Base-by-base conservation (phyloP, 352 stramenopile genomes). In the Phytopythium cucurbitacearum region DNA sequence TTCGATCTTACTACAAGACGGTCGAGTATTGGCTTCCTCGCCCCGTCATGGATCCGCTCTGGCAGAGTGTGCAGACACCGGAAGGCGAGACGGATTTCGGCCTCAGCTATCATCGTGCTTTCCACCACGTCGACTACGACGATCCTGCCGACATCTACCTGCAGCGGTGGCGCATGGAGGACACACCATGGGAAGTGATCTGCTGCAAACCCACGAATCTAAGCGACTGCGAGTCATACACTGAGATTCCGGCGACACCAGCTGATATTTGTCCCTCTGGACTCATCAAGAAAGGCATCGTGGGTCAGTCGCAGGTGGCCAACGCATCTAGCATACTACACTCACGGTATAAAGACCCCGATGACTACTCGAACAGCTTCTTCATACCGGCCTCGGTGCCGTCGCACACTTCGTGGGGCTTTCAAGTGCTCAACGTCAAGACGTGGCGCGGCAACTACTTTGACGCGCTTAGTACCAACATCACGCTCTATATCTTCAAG, bases 101-200 rank as follows among this genome's bases (percentile, higher is more conserved):
- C 1, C 68, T 98, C n/a, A 98, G 80, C 60, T 99, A 97, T 62
- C 96, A 99, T 53, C 80, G 96, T 13, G 90, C 94, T n/a, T 94
- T 97, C 35, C 98, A 98, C 52, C 72, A 96, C 49, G 51, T 71
- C 37, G 92, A 84, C 16, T 99, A 99, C 74, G 96, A 99, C 62
- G 84, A 99, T 60, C 94, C 93, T 37, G 91, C 98, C 52, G 96
- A 99, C 60, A 98, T 99, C 60, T 98, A 98, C 67, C 62, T 98
- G 6, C 96, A 99, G 65, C 73, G 95, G 12, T 98, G 93, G 91
- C 73, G 96, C 10, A 95, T 96, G 63, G 96, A 99, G 52, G 94
- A 99, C 64, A 67, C 80, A 6, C 76, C 84, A 0, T 98, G 94
- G 91, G 62, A 96, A 61, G 74, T 99, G 2, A 80, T 85, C 5